Conservation (phyloP, 2,329 filamentous ascomycete species). For the Stemphylium vesicarium region DNA sequence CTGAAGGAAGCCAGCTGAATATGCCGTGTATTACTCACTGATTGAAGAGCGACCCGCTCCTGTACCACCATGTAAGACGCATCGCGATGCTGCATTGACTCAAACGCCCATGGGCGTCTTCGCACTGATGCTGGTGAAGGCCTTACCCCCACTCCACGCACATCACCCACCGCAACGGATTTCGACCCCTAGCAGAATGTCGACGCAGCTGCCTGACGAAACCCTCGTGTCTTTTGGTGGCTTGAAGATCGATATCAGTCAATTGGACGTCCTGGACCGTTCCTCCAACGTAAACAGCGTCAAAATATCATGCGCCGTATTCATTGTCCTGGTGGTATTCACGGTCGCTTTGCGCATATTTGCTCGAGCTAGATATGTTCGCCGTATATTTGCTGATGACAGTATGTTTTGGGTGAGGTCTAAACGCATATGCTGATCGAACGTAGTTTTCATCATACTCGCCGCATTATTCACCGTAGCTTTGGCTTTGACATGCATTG, state of each 20-base stretch:
- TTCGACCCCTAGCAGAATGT: slow-evolving; percentile 4
- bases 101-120: background rate
- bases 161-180: background rate
- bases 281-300: slow-evolving; percentile 23
- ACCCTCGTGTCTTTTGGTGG: slow-evolving; percentile 14
- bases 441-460: slow-evolving; percentile 31
- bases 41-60: background rate
- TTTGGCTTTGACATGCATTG: slow-evolving; percentile 30
- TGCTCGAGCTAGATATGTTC: slow-evolving; percentile 25
- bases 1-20: background rate
- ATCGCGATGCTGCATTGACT: background rate
- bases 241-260: slow-evolving; percentile 24
- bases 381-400: slow-evolving; percentile 35
- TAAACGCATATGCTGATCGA: background rate
- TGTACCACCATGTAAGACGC: background rate
- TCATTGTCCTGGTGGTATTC: slow-evolving; percentile 28
- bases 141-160: background rate
- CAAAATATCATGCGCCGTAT: slow-evolving; percentile 21
- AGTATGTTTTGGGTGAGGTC: slow-evolving; percentile 12
- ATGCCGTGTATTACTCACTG: background rate
- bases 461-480: slow-evolving; percentile 32
- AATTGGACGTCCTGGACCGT: slow-evolving; percentile 30
- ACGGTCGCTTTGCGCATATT: slow-evolving; percentile 32
- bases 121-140: background rate
- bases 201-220: background rate